Evolutionary conservation across 345 rosid species (phyloP).

Genomic region (Kandelia obovata): DNA sequence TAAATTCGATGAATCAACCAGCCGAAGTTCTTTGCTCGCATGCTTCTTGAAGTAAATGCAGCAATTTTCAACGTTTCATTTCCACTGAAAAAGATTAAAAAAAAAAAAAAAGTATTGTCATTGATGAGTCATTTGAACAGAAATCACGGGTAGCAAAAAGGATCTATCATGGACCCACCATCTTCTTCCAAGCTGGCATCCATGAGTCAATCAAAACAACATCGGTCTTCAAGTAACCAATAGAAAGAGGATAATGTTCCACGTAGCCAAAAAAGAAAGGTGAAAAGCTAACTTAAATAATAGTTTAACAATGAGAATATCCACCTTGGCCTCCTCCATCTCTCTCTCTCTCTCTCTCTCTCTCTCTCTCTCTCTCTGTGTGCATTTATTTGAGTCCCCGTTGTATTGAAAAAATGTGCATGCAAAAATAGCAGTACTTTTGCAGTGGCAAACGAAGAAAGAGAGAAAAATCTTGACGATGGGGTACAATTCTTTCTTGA

Average conservation of each 20-base stretch:
- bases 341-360: too few species aligned
- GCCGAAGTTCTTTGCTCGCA: too few species aligned
- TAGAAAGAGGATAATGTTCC: slow-evolving; percentile 36
- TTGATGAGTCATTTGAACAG: too few species aligned
- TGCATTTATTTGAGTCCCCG: neutral
- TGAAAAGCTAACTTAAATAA: neutral
- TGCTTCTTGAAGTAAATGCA: neutral
- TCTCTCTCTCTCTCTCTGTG: neutral
- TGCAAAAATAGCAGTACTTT: neutral
- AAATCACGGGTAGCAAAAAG: slow-evolving; percentile 2
- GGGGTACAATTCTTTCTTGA: slow-evolving; percentile 32
- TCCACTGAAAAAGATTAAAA: neutral
- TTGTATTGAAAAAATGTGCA: neutral
- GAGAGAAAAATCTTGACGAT: slow-evolving; percentile 1
- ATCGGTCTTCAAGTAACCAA: slow-evolving; percentile 16
- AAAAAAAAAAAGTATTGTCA: too few species aligned
- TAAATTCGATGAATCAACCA: too few species aligned
- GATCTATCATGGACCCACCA: neutral
- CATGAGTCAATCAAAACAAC: slow-evolving; percentile 13
- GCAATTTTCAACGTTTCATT: neutral
- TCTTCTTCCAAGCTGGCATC: slow-evolving; percentile 23
- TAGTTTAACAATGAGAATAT: neutral
- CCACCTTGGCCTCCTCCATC: neutral
- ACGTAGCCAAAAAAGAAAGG: neutral
- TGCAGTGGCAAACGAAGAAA: neutral